Evolutionary conservation across 2,329 filamentous ascomycete genomes (phyloP).

Genomic region (Neobulgaria alba): DNA sequence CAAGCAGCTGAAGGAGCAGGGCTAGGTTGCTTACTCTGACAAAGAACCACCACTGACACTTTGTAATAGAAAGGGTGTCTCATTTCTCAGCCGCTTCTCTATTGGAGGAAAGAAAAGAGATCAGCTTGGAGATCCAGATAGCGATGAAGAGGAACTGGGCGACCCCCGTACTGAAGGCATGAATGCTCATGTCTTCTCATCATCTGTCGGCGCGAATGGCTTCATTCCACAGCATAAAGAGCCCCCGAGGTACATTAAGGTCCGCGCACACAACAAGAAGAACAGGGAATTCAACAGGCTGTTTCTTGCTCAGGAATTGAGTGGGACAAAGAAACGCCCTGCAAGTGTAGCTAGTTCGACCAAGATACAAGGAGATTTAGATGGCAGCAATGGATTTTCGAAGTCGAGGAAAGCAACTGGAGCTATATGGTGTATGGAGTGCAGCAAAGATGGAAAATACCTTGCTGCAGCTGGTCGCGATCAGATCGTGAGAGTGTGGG

Average conservation of each 20-base stretch:
- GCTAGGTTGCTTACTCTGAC: constrained; percentile 12
- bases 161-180: constrained; percentile 66
- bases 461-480: constrained; percentile 91
- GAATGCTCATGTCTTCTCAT: constrained; percentile 75
- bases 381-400: constrained; percentile 3
- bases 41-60: constrained; percentile 7
- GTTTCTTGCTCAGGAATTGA: constrained; percentile 88
- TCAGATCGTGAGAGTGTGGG: constrained; percentile 76
- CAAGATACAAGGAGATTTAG: neutral
- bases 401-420: constrained; percentile 33
- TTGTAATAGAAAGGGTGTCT: constrained; percentile 67
- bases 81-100: constrained; percentile 74
- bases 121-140: constrained; percentile 37
- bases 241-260: constrained; percentile 83
- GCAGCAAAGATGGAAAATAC: constrained; percentile 85
- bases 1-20: constrained; percentile 7
- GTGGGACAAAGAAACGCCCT: constrained; percentile 42
- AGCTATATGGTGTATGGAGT: constrained; percentile 87
- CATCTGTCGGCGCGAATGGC: constrained; percentile 58
- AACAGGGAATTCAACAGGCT: constrained; percentile 73
- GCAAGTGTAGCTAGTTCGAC: constrained; percentile 14
- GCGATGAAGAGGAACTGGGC: constrained; percentile 62
- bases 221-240: constrained; percentile 84
- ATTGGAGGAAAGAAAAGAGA: constrained; percentile 71
- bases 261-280: constrained; percentile 73